Conservation (phyloP, 805 yeast species). For the Candida golubevii region DNA sequence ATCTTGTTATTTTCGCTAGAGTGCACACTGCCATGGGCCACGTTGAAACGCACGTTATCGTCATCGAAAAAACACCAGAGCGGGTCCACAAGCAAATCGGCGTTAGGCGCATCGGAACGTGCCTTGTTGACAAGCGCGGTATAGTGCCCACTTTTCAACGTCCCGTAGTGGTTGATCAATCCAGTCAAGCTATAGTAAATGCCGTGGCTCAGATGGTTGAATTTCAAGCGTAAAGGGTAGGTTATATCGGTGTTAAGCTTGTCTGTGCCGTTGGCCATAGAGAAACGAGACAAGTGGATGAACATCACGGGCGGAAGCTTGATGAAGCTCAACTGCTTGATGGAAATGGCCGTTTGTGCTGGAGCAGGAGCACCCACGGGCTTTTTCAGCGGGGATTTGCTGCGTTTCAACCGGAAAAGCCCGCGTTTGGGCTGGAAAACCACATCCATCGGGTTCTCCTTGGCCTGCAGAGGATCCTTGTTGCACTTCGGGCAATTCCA, state of each 20-base stretch:
- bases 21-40: constrained; percentile 44
- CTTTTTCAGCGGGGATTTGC: constrained; percentile 32
- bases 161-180: constrained; percentile 68
- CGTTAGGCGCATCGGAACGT: constrained; percentile 3
- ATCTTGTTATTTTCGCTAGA: constrained; percentile 25
- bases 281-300: constrained; percentile 41
- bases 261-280: constrained; percentile 49
- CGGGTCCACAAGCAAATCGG: constrained; percentile 35
- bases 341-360: constrained; percentile 10
- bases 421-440: constrained; percentile 37
- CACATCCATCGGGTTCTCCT: constrained; percentile 17
- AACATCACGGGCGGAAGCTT: constrained; percentile 36
- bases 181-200: constrained; percentile 54
- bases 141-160: constrained; percentile 70
- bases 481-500: constrained; percentile 80
- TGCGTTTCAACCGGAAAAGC: constrained; percentile 30
- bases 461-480: constrained; percentile 16
- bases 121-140: constrained; percentile 60
- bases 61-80: constrained; percentile 77
- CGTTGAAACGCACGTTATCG: constrained; percentile 47
- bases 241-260: constrained; percentile 47
- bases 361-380: constrained; percentile 5
- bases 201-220: constrained; percentile 29
- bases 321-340: constrained; percentile 27
- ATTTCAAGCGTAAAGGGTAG: constrained; percentile 52